Base-by-base conservation (phyloP, 1,284 basidiomycete species). In the Microbotryum scabiosae region DNA sequence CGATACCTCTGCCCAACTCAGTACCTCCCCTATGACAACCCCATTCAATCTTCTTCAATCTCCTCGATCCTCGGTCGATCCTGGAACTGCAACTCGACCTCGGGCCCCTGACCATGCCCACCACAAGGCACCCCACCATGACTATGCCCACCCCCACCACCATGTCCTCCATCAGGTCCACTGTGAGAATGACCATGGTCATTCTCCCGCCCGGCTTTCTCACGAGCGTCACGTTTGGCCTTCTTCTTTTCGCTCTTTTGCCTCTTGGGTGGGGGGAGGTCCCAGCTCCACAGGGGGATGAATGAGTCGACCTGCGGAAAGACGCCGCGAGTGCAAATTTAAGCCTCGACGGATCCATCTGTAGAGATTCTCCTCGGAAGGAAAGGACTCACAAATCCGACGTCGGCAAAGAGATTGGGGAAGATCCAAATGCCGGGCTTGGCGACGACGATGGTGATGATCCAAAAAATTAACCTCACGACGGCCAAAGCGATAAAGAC, bases 391-490 rank as follows among this genome's bases (percentile, higher is more conserved):
- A 97, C 94, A 74, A 98, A 96, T 75, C 96, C 94, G 60, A 98
- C 96, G 73, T 98, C 94, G 41, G 94, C 94, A 71, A 98, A 98
- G 51, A 99, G 79, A 74, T 97, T 90, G 0, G 96, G 94, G 81
- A 97, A 99, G 79, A 98, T 87, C 94, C 94, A 99, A 63, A 98
- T 96, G 43, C 94, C 96, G 20, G 91, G 91, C 61, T 85, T 84
- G 32, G 84, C 85, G 53, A 84, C 83, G 68, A 98, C 77, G 69
- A 93, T 76, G n/a, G 94, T 93, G 72, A 94, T 84, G 74, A 92
- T 82, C 78, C 92, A 98, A 76, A 97, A 87, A 71, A 99, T 89
- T 64, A 98, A 80, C 51, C 96, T 82, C 64, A 98, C 80, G 69
- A 99, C 85, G 6, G 93, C 91, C 66, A 97, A 83, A 7, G 77